Conservation (phyloP, 495 filamentous ascomycete genomes). For the Letharia lupina region DNA sequence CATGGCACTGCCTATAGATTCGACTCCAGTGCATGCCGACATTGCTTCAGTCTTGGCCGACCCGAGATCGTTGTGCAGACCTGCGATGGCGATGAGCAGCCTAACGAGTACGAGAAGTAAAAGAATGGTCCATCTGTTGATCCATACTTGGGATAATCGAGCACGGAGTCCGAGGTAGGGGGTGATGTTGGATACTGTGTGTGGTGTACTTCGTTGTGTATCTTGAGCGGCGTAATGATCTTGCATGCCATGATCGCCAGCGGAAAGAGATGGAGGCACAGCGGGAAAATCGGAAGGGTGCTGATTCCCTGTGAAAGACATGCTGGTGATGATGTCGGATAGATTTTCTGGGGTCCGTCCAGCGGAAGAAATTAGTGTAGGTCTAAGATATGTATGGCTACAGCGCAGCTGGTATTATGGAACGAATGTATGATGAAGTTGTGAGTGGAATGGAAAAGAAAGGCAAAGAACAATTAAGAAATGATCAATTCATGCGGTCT, state of each 20-base stretch:
- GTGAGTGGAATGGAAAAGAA: conserved; percentile 18
- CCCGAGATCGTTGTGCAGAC: conserved; percentile 61
- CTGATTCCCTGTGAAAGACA: conserved; percentile 33
- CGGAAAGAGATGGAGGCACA: conserved; percentile 43
- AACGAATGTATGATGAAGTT: conserved; percentile 13
- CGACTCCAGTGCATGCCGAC: conserved; percentile 82
- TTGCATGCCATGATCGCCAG: conserved; percentile 48
- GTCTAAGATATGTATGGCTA: conserved; percentile 18
- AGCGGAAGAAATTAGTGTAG: conserved; percentile 27
- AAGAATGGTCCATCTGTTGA: conserved; percentile 94
- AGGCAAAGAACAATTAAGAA: conserved; percentile 10
- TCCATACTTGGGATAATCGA: conserved; percentile 87
- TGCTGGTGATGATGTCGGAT: conserved; percentile 23
- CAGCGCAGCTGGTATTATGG: conserved; percentile 5
- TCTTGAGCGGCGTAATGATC: conserved; percentile 42
- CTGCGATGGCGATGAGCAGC: conserved; percentile 61
- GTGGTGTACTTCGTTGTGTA: conserved; percentile 39
- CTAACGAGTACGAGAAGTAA: conserved; percentile 76
- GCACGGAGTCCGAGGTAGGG: conserved; percentile 89
- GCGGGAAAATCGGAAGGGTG: conserved; percentile 30
- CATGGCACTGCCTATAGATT: conserved; percentile 89
- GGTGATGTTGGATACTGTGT: conserved; percentile 57
- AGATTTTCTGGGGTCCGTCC: conserved; percentile 28
- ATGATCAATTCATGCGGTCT: conserved; percentile 24
- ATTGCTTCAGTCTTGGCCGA: conserved; percentile 73